A percentile compares a stretch with the other conserved stretches of the same genome.
Evolutionary conservation across 805 yeast species (phyloP).

Genomic region (Cyberlindnera xylosilytica): DNA sequence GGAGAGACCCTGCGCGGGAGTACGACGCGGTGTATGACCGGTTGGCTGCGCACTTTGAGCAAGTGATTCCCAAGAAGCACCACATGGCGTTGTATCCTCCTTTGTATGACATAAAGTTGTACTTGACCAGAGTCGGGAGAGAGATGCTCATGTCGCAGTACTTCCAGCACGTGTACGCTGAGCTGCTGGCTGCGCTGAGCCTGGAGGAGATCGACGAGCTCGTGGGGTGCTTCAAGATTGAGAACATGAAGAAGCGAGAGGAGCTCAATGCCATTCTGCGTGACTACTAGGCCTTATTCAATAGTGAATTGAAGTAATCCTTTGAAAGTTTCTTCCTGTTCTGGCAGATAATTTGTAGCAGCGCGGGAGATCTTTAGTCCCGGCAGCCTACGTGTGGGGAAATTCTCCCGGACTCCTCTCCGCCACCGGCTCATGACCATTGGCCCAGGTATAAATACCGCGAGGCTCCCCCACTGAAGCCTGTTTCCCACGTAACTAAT

Average conservation of each 20-base stretch:
- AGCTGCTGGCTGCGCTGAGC: slow-evolving; percentile 37
- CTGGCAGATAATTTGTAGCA: too few relatives aligned
- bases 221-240: slow-evolving; percentile 48
- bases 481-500: too few relatives aligned
- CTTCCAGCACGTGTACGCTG: slow-evolving; percentile 44
- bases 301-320: too few relatives aligned
- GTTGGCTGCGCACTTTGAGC: slow-evolving; percentile 35
- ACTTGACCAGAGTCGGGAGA: slow-evolving; percentile 39
- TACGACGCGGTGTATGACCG: slow-evolving; percentile 35
- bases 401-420: too few relatives aligned
- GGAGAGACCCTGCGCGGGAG: slow-evolving; percentile 42
- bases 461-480: too few relatives aligned
- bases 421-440: too few relatives aligned
- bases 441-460: too few relatives aligned
- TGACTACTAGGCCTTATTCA: slow-evolving; percentile 10
- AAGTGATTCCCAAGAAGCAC: slow-evolving; percentile 39
- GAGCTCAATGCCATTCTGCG: slow-evolving; percentile 33
- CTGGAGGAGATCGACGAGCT: slow-evolving; percentile 48
- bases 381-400: too few relatives aligned
- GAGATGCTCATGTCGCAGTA: slow-evolving; percentile 44
- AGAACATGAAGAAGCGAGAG: slow-evolving; percentile 41
- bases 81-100: slow-evolving; percentile 41
- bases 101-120: slow-evolving; percentile 36
- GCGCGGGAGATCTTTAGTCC: too few relatives aligned
- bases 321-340: too few relatives aligned